Conservation (phyloP, 352 stramenopile genomes). For the Globisporangium polare region DNA sequence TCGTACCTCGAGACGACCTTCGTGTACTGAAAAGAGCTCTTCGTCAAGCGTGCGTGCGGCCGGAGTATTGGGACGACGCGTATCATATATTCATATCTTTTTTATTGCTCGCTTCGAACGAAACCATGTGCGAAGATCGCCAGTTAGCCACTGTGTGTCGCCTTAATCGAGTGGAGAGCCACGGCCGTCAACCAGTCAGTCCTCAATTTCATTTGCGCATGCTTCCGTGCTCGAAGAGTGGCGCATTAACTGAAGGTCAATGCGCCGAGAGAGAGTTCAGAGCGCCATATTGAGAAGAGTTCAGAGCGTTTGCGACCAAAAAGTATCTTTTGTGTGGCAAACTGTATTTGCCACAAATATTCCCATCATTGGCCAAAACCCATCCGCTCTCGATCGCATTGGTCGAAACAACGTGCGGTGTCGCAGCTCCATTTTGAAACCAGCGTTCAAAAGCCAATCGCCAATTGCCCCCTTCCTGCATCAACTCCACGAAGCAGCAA, state of each 20-base stretch:
- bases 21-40: slow-evolving; percentile 10
- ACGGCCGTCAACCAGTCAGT: neutral
- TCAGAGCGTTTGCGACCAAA: neutral
- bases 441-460: neutral
- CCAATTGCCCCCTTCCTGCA: neutral
- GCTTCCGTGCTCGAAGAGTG: neutral
- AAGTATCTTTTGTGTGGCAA: neutral
- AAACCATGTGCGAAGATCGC: too few relatives aligned
- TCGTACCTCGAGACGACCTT: slow-evolving; percentile 15
- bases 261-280: neutral
- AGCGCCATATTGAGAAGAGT: neutral
- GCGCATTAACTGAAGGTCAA: too few relatives aligned
- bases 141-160: too few relatives aligned
- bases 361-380: neutral
- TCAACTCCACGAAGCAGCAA: neutral
- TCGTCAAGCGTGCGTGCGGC: too few relatives aligned
- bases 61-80: neutral
- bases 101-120: neutral
- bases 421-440: slow-evolving; percentile 1
- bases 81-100: slow-evolving; percentile 2
- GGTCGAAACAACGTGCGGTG: slow-evolving; percentile 1
- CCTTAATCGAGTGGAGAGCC: too few relatives aligned
- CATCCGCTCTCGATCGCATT: neutral
- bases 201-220: neutral
- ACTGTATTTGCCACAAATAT: neutral